These are phyloP conservation scores for Sutorius australiensis DNA, from an alignment of 768 basidiomycete genomes.

Conservation along the genomic window DNA sequence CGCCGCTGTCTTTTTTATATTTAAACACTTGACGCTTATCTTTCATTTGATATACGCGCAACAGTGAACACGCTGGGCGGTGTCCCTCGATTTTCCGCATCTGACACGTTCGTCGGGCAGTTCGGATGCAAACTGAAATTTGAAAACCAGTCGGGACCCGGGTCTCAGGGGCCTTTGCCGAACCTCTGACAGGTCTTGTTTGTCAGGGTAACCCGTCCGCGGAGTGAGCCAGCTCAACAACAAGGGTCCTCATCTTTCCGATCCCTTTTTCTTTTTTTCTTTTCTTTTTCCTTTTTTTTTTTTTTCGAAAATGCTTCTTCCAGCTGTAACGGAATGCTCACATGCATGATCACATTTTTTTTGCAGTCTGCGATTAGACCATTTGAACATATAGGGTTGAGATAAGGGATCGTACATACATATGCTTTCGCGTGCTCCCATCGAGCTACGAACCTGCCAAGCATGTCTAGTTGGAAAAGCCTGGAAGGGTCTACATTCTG, in stretches of 20 bases:
- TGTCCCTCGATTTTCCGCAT: not conserved
- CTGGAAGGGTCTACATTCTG: not conserved
- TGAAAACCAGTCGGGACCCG: slow-evolving; percentile 2
- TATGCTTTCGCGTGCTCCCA: not conserved
- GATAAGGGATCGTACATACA: not conserved
- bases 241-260: not conserved
- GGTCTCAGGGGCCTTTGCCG: not conserved
- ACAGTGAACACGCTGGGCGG: not conserved
- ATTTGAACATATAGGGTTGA: not conserved
- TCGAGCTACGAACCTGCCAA: not conserved
- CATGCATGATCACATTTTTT: not conserved
- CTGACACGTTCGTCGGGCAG: slow-evolving; percentile 7
- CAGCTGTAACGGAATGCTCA: not conserved
- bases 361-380: slow-evolving; percentile 7
- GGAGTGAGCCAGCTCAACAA: not conserved
- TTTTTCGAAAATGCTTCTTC: too few species aligned
- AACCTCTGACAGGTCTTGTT: not conserved
- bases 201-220: slow-evolving; percentile 7
- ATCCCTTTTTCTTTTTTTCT: not conserved
- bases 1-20: not conserved
- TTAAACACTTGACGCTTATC: not conserved
- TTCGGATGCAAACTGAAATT: not conserved
- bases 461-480: not conserved
- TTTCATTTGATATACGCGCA: not conserved
- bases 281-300: not conserved